Percentiles rank a stretch among this genome's conserved stretches.
These are phyloP conservation scores for Colletotrichum salicis DNA, from an alignment of 2,329 filamentous ascomycete genomes.

Conservation along the genomic window DNA sequence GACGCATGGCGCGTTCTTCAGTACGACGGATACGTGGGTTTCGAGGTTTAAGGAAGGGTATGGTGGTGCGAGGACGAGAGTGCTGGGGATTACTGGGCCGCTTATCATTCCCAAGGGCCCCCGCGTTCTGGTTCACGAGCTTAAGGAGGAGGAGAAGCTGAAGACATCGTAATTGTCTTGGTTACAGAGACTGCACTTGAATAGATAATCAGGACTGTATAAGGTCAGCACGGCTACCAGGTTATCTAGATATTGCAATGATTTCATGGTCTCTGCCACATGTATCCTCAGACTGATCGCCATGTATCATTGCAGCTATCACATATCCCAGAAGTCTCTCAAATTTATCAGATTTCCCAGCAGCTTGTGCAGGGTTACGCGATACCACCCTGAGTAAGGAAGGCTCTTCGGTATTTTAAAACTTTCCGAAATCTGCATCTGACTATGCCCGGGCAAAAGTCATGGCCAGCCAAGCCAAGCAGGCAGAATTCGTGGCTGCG, in stretches of 20 bases:
- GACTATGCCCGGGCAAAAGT: background rate
- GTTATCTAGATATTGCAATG: no score
- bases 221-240: no score
- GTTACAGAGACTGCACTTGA: no score
- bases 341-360: background rate
- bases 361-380: no score
- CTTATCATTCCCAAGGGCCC: slow-evolving; percentile 43
- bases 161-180: background rate
- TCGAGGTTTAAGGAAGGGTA: slow-evolving; percentile 45
- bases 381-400: background rate
- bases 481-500: background rate
- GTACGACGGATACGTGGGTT: slow-evolving; percentile 71
- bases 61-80: slow-evolving; percentile 38
- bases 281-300: no score
- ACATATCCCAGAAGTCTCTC: no score
- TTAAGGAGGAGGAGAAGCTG: slow-evolving; percentile 1
- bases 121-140: slow-evolving; percentile 8
- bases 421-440: background rate
- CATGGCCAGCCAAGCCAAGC: background rate
- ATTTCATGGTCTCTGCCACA: no score
- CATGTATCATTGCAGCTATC: no score
- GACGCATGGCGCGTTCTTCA: slow-evolving; percentile 67
- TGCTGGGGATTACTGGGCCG: slow-evolving; percentile 40
- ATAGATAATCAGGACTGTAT: no score
- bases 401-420: background rate